Conservation (phyloP, 75 land plant species). For the Larix kaempferi region DNA sequence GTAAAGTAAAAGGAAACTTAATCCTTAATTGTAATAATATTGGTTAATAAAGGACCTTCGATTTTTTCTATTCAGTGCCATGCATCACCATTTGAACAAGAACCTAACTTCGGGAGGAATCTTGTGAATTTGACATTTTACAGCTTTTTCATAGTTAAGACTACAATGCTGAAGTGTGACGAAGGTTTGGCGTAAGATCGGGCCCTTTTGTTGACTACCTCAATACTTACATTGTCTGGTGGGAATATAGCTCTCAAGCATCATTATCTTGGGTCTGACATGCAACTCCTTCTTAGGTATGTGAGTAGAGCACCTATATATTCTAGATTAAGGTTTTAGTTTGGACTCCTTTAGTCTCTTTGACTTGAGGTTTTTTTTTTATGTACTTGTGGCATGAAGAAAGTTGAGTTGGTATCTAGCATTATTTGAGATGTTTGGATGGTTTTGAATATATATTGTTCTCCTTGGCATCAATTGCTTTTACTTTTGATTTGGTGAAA, state of each 20-base stretch:
- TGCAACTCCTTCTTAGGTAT: constrained; percentile 94
- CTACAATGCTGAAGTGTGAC: constrained; percentile 70
- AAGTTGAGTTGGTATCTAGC: not conserved
- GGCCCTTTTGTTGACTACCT: constrained; percentile 82
- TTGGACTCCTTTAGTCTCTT: constrained; percentile 8
- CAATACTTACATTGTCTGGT: constrained; percentile 66
- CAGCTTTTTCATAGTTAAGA: constrained; percentile 83
- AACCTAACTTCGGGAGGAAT: not conserved
- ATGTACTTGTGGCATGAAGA: no score
- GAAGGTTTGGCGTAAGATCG: constrained; percentile 90
- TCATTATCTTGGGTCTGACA: constrained; percentile 90
- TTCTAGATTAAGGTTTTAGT: not conserved
- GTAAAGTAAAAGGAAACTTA: not conserved
- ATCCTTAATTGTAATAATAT: not conserved
- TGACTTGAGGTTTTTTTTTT: not conserved
- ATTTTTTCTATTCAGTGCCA: not conserved
- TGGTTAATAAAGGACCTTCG: no score
- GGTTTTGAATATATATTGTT: not conserved
- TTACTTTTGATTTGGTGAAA: not conserved
- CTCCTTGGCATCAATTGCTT: not conserved
- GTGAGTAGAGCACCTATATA: not conserved
- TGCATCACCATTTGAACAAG: not conserved
- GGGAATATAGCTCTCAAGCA: constrained; percentile 61
- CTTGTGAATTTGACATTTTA: constrained; percentile 2
- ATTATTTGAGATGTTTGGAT: not conserved